A percentile compares a stretch with the other conserved stretches of the same genome.
Conservation (phyloP, 495 filamentous ascomycete genomes). For the Trypethelium eluteriae region DNA sequence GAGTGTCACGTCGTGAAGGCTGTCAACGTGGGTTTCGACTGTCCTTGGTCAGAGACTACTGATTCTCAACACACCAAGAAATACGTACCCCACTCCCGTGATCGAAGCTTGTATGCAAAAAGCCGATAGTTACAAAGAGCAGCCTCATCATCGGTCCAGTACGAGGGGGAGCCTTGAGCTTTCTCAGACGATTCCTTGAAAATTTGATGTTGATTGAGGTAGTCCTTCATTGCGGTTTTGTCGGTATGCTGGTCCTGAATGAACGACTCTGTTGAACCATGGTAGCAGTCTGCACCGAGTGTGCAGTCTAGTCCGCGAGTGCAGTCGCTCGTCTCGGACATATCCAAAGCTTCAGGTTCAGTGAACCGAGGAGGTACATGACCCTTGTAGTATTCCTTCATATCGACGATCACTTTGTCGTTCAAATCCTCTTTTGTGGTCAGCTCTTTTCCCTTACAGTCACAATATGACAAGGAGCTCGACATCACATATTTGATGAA, state of each 20-base stretch:
- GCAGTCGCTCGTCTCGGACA: not conserved
- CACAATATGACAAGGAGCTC: not conserved
- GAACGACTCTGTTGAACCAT: not conserved
- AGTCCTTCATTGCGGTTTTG: not conserved
- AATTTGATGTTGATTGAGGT: not conserved
- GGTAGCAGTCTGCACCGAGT: not conserved
- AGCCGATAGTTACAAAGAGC: constrained; percentile 14
- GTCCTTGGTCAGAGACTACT: not conserved
- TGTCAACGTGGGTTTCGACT: constrained; percentile 12
- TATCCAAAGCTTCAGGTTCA: not conserved
- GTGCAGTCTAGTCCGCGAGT: not conserved
- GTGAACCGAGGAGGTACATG: not conserved
- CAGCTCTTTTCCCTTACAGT: constrained; percentile 9
- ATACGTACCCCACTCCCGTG: constrained; percentile 11
- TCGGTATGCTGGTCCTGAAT: not conserved
- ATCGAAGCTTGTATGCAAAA: constrained; percentile 3
- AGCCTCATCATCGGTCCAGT: constrained; percentile 3
- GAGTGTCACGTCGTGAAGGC: not conserved
- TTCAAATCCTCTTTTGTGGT: constrained; percentile 11
- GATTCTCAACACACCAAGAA: not conserved
- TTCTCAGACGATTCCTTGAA: not conserved
- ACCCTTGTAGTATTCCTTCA: constrained; percentile 8
- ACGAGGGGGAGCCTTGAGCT: not conserved
- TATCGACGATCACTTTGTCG: constrained; percentile 13
- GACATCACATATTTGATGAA: not conserved